Evolutionary conservation across 148 eudicot species (phyloP).

Genomic region (Heliamphora exappendiculata): DNA sequence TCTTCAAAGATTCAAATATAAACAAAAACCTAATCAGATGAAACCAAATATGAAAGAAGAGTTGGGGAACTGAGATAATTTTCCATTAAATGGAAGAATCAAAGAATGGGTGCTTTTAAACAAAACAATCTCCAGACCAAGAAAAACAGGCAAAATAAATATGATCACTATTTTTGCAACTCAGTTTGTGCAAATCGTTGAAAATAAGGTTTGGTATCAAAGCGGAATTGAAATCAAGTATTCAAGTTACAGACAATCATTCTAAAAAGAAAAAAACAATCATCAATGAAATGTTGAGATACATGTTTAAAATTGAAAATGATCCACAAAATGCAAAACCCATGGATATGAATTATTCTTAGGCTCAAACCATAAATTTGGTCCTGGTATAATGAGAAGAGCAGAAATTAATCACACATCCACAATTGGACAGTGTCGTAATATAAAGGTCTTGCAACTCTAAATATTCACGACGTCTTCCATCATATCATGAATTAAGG

Average conservation of each 20-base stretch:
- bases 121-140: neutral
- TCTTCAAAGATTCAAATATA: neutral
- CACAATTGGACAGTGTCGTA: neutral
- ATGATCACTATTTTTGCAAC: neutral
- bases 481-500: neutral
- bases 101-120: neutral
- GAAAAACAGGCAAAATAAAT: slow-evolving; percentile 2
- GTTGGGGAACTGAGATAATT: neutral
- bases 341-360: neutral
- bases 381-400: neutral
- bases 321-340: neutral
- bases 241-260: neutral
- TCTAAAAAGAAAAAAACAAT: neutral
- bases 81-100: neutral
- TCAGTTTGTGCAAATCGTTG: neutral
- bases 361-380: neutral
- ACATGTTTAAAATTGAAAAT: neutral
- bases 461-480: neutral
- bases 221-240: neutral
- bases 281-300: neutral
- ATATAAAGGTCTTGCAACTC: neutral
- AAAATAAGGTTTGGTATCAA: neutral
- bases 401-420: neutral
- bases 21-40: neutral
- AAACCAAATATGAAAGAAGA: neutral